Conservation (phyloP, 2,329 filamentous ascomycete species). For the Phyllosticta citriasiana region DNA sequence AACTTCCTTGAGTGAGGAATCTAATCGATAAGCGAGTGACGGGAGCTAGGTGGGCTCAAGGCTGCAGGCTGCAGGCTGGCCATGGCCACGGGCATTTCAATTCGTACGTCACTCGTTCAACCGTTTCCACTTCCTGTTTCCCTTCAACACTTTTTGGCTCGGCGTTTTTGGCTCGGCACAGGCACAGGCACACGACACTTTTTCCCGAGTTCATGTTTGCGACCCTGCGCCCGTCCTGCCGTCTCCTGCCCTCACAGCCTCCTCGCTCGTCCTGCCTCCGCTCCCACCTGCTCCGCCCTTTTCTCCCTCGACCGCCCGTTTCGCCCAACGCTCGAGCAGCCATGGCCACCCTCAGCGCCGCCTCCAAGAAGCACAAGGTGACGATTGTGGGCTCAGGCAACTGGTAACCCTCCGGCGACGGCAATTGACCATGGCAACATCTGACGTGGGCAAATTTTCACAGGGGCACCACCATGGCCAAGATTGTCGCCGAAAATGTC, state of each 20-base stretch:
- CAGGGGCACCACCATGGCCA: constrained; percentile 94
- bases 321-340: constrained; percentile 10
- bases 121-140: not conserved
- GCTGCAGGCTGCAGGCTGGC: too few relatives aligned
- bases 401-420: constrained; percentile 50
- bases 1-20: not conserved
- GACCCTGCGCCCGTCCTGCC: constrained; percentile 15
- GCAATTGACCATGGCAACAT: not conserved
- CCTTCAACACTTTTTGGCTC: constrained; percentile 1
- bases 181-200: not conserved
- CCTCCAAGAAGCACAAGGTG: constrained; percentile 76
- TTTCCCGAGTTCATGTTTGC: constrained; percentile 1
- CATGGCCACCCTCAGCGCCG: constrained; percentile 41
- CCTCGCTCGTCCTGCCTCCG: not conserved
- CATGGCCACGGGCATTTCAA: too few relatives aligned
- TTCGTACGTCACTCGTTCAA: constrained; percentile 7
- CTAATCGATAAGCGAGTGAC: constrained; percentile 3
- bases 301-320: constrained; percentile 7
- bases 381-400: constrained; percentile 93
- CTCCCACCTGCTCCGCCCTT: constrained; percentile 2
- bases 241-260: constrained; percentile 8
- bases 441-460: constrained; percentile 9
- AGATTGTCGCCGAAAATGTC: constrained; percentile 92
- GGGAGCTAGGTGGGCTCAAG: too few relatives aligned
- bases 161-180: constrained; percentile 1